These are phyloP conservation scores for Boehmeria nivea DNA, from an alignment of 306 rosid genomes.

Conservation along the genomic window DNA sequence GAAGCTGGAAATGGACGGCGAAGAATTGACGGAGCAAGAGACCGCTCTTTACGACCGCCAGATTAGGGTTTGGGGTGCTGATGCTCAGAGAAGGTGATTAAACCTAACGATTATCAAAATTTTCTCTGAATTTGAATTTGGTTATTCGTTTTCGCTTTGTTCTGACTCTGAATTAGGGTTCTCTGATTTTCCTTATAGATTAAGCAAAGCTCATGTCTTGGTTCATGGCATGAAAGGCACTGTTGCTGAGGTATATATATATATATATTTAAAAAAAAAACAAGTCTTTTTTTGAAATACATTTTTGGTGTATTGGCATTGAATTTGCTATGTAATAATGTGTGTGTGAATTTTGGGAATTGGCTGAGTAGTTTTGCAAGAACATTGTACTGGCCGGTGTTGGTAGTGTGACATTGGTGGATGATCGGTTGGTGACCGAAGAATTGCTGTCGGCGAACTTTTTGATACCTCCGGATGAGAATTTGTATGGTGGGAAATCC, in stretches of 20 bases:
- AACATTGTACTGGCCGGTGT: constrained; percentile 93
- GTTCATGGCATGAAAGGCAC: constrained; percentile 89
- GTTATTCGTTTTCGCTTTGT: background rate
- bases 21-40: constrained; percentile 91
- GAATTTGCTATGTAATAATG: too few relatives aligned
- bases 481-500: constrained; percentile 59
- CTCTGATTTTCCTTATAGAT: constrained; percentile 34
- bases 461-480: constrained; percentile 72
- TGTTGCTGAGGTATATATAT: constrained; percentile 90
- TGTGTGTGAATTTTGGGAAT: background rate
- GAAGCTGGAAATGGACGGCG: constrained; percentile 67
- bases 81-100: constrained; percentile 84
- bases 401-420: constrained; percentile 91
- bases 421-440: constrained; percentile 55
- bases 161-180: background rate
- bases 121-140: constrained; percentile 4
- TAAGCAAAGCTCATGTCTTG: constrained; percentile 85
- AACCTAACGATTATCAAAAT: background rate
- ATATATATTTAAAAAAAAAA: too few relatives aligned
- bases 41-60: constrained; percentile 96
- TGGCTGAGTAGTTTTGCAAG: constrained; percentile 73
- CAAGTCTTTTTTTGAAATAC: background rate
- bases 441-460: constrained; percentile 67
- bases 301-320: background rate
- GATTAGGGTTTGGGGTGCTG: constrained; percentile 99